These are phyloP conservation scores for Mortierella sp. DNA, from an alignment of 371 early-diverging fungal species.

Conservation along the genomic window DNA sequence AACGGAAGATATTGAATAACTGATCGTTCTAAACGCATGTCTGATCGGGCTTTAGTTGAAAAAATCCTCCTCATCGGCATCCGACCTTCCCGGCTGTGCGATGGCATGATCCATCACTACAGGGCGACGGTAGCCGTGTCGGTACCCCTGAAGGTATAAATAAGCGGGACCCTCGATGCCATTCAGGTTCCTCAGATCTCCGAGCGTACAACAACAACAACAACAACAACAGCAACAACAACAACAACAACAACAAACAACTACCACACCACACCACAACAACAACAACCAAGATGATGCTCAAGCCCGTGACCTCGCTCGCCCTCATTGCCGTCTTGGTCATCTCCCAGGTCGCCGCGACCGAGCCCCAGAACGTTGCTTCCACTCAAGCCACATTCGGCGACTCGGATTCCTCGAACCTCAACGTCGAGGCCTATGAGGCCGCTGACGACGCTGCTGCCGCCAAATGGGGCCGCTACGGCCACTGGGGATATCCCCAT, in stretches of 20 bases:
- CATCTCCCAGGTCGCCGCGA: background rate
- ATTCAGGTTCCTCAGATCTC: too few relatives aligned
- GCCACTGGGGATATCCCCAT: background rate
- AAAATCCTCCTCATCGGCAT: background rate
- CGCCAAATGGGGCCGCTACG: conserved; percentile 13
- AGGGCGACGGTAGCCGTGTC: too few relatives aligned
- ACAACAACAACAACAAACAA: background rate
- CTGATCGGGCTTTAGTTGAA: background rate
- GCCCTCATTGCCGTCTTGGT: background rate
- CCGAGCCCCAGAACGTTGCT: background rate
- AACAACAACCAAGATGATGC: conserved; percentile 7
- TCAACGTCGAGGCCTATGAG: background rate
- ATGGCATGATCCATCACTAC: too few relatives aligned
- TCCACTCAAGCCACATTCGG: background rate
- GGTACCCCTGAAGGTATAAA: too few relatives aligned
- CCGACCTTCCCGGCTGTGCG: background rate
- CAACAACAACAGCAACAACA: background rate
- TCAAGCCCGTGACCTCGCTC: conserved; percentile 6
- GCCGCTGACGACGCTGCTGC: background rate
- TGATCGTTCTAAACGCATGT: background rate
- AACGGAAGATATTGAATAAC: background rate
- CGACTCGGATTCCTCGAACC: background rate
- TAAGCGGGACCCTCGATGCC: too few relatives aligned
- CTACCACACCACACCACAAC: too few relatives aligned
- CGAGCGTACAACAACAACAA: too few relatives aligned